phyloP scores from a whole-genome alignment of 306 rosid species.

The Quercus bicolor region DNA sequence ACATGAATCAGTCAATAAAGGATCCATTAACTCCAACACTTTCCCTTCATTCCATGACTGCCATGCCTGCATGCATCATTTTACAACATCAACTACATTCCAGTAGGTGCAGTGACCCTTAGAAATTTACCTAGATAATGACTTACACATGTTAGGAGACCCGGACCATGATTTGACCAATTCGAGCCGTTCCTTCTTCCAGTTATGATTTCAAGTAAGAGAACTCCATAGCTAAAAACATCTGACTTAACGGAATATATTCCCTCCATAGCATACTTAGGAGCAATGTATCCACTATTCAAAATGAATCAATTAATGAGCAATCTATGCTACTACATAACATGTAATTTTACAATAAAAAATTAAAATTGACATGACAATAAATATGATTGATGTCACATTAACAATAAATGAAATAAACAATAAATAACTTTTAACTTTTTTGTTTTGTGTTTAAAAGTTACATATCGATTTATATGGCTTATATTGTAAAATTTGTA shows the following conservation, averaged over 20 bases:
- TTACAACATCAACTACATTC: not conserved
- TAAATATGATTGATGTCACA: too few species aligned
- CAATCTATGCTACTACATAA: too few species aligned
- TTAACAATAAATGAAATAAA: too few species aligned
- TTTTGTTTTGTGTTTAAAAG: too few species aligned
- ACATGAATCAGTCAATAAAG: constrained; percentile 29
- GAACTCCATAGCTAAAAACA: constrained; percentile 38
- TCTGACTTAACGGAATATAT: constrained; percentile 37
- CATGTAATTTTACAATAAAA: too few species aligned
- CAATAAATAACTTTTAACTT: too few species aligned
- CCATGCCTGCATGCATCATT: constrained; percentile 37
- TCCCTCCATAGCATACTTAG: constrained; percentile 49
- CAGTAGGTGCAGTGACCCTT: too few species aligned
- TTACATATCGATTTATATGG: too few species aligned
- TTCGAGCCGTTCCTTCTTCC: constrained; percentile 31
- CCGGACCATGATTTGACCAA: constrained; percentile 25
- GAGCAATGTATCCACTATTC: not conserved
- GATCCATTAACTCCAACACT: constrained; percentile 34
- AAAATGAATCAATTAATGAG: too few species aligned
- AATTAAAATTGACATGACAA: too few species aligned
- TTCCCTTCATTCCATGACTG: constrained; percentile 32
- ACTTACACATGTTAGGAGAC: constrained; percentile 8
- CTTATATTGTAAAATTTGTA: too few species aligned
- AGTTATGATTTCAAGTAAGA: constrained; percentile 41
- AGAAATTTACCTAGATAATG: too few species aligned